phyloP scores from a whole-genome alignment of 306 rosid species.

The Cucurbita pepo region DNA sequence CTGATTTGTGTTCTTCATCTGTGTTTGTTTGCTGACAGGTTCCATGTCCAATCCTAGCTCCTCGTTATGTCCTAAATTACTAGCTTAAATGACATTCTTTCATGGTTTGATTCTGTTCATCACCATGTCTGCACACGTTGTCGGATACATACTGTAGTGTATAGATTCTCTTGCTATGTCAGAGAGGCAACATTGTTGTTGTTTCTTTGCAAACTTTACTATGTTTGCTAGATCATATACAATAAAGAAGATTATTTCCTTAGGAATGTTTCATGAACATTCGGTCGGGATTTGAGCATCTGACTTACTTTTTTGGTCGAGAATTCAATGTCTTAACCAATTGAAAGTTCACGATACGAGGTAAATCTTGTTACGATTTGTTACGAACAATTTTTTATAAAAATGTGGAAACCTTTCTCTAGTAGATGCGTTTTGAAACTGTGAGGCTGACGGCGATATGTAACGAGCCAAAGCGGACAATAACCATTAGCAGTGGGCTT shows the following conservation, averaged over 20 bases:
- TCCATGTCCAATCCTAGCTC: conserved; percentile 47
- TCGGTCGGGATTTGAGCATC: too few relatives aligned
- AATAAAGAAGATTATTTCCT: neutral
- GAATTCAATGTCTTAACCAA: too few relatives aligned
- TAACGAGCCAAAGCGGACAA: too few relatives aligned
- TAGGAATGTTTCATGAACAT: too few relatives aligned
- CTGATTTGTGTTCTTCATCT: neutral
- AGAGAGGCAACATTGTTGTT: neutral
- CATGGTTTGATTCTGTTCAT: neutral
- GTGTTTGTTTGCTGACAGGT: conserved; percentile 31
- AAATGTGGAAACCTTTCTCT: too few relatives aligned
- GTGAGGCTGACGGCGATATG: too few relatives aligned
- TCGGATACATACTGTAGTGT: neutral
- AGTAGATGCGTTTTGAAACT: too few relatives aligned
- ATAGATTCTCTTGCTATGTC: neutral
- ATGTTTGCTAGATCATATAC: neutral
- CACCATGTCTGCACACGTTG: neutral
- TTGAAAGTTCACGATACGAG: too few relatives aligned
- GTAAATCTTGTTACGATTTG: too few relatives aligned
- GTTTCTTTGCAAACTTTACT: neutral
- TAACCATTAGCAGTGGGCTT: too few relatives aligned
- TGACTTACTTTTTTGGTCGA: too few relatives aligned
- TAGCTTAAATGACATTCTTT: conserved; percentile 21
- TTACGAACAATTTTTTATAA: too few relatives aligned
- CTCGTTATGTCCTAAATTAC: conserved; percentile 50